phyloP scores from a whole-genome alignment of 2,329 filamentous ascomycete species.

The Ilyonectria destructans region DNA sequence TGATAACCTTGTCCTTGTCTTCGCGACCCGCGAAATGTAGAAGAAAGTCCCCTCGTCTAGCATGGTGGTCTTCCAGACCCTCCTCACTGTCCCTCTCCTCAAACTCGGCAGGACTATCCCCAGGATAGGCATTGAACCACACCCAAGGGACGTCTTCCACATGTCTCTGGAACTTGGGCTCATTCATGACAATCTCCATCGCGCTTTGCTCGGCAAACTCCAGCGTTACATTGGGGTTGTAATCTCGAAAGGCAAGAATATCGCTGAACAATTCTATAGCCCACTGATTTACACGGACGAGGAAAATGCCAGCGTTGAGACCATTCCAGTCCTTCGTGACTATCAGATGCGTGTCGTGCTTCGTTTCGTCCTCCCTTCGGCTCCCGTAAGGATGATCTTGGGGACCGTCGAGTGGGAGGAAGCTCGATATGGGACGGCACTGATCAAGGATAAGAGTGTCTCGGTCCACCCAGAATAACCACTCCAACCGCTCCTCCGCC shows the following conservation, averaged over 20 bases:
- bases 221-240: background rate
- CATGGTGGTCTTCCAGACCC: conserved; percentile 6
- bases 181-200: conserved; percentile 4
- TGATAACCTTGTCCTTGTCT: conserved; percentile 2
- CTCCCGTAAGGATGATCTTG: background rate
- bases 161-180: conserved; percentile 8
- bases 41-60: conserved; percentile 14
- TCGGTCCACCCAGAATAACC: conserved; percentile 16
- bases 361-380: background rate
- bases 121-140: conserved; percentile 14
- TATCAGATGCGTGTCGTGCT: background rate
- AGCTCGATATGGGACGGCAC: conserved; percentile 7
- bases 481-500: conserved; percentile 8
- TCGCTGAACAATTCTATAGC: conserved; percentile 8
- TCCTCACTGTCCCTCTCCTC: conserved; percentile 5
- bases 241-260: conserved; percentile 10
- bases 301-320: background rate
- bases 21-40: background rate
- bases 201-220: conserved; percentile 14
- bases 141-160: conserved; percentile 4
- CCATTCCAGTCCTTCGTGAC: conserved; percentile 8
- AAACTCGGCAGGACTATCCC: conserved; percentile 9
- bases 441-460: conserved; percentile 15
- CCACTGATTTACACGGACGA: conserved; percentile 12
- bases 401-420: conserved; percentile 7